Conservation (phyloP, 208 protist species). For the Leishmania martiniquensis region DNA sequence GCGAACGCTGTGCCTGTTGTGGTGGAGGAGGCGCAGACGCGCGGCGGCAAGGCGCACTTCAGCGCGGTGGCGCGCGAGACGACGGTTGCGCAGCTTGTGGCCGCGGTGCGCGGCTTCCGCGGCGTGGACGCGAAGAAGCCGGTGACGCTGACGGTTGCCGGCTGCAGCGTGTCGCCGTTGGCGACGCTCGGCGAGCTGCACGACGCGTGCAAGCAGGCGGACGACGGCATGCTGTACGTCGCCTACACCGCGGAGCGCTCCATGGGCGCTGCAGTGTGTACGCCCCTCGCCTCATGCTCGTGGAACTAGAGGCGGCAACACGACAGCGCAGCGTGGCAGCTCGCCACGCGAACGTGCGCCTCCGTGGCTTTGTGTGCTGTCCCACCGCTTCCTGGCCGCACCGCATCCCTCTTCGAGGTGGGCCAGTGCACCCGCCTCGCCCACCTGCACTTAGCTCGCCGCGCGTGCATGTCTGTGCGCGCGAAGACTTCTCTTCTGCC, state of each 20-base stretch:
- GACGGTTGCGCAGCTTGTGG: slow-evolving; percentile 31
- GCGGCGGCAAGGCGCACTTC: slow-evolving; percentile 36
- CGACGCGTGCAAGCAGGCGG: slow-evolving; percentile 32
- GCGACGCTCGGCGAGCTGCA: slow-evolving; percentile 36
- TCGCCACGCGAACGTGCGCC: neutral
- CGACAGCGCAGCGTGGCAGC: neutral
- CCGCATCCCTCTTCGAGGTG: neutral
- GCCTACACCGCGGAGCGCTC: slow-evolving; percentile 26
- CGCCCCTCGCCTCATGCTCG: neutral
- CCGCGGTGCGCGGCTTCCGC: slow-evolving; percentile 25
- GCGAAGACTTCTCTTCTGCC: too few species aligned
- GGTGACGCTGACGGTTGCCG: slow-evolving; percentile 31
- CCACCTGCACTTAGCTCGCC: too few species aligned
- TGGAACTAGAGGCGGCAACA: neutral
- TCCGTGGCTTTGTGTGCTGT: neutral
- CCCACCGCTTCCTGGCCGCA: neutral
- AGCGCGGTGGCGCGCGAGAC: slow-evolving; percentile 30
- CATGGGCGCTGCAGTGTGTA: neutral
- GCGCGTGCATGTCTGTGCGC: too few species aligned
- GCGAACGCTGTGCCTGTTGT: slow-evolving; percentile 18
- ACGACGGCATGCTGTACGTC: slow-evolving; percentile 48
- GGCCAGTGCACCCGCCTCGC: too few species aligned
- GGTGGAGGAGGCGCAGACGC: slow-evolving; percentile 20
- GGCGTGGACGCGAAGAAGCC: slow-evolving; percentile 19
- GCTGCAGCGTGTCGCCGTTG: slow-evolving; percentile 23